Percentiles rank a stretch among this genome's conserved stretches.
phyloP scores from a whole-genome alignment of 1,284 basidiomycete genomes.

The Lentinus polychrous region DNA sequence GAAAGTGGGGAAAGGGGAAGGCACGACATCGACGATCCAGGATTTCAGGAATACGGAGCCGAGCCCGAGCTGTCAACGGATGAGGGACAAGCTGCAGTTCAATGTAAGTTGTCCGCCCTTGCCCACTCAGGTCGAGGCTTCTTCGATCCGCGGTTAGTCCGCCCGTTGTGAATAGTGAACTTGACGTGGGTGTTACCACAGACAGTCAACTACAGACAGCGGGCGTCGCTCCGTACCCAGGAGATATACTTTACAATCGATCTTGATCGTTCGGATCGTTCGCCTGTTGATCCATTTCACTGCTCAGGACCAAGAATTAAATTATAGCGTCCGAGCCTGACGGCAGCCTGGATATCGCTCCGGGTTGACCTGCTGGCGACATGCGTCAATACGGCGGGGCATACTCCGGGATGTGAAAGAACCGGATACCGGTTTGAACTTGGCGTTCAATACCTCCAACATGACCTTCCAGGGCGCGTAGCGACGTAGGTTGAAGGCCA shows the following conservation, averaged over 20 bases:
- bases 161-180: background rate
- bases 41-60: background rate
- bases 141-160: slow-evolving; percentile 1
- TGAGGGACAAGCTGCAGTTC: background rate
- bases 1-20: too few relatives aligned
- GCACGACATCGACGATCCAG: background rate
- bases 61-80: background rate
- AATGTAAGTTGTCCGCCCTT: background rate
- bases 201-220: background rate
- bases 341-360: background rate
- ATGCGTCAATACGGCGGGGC: too few relatives aligned
- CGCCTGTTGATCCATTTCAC: background rate
- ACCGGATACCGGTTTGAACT: too few relatives aligned
- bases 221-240: background rate
- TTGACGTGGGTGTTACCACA: background rate
- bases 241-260: background rate
- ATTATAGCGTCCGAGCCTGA: too few relatives aligned
- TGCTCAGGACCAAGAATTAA: background rate
- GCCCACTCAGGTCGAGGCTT: background rate
- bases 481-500: too few relatives aligned
- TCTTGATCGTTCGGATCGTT: background rate
- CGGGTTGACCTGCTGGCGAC: too few relatives aligned
- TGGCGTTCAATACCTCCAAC: too few relatives aligned
- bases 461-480: too few relatives aligned
- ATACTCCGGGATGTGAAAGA: too few relatives aligned